These are phyloP conservation scores for Penicillium nucicola DNA, from an alignment of 495 filamentous ascomycete genomes.

Conservation along the genomic window DNA sequence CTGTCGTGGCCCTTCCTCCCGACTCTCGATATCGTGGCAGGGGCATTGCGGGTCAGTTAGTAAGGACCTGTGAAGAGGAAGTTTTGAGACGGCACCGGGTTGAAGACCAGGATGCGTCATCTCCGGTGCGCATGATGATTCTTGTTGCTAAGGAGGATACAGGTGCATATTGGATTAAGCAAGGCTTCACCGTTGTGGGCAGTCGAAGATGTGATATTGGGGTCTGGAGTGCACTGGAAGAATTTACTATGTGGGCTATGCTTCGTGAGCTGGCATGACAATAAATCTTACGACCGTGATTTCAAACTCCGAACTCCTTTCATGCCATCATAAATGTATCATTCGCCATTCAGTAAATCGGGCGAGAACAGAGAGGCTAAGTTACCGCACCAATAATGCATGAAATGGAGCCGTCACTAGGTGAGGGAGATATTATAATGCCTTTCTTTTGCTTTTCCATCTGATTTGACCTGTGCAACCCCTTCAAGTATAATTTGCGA, in stretches of 20 bases:
- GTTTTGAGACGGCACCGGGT: slow-evolving; percentile 1
- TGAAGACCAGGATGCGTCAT: not conserved
- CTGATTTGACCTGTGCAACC: no score
- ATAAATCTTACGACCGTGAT: no score
- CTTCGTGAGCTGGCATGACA: slow-evolving; percentile 1
- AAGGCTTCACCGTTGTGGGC: slow-evolving; percentile 8
- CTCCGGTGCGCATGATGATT: slow-evolving; percentile 9
- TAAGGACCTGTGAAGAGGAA: slow-evolving; percentile 9
- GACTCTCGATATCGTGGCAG: slow-evolving; percentile 8
- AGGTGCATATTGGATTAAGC: slow-evolving; percentile 11
- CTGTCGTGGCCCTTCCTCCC: slow-evolving; percentile 9
- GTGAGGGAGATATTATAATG: no score
- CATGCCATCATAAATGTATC: no score
- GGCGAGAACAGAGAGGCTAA: no score
- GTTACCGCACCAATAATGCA: no score
- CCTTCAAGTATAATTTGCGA: no score
- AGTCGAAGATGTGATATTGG: slow-evolving; percentile 5
- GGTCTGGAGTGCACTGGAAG: slow-evolving; percentile 4
- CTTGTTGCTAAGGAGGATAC: slow-evolving; percentile 9
- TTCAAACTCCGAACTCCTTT: no score
- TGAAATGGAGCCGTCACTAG: no score
- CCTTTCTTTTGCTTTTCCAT: no score
- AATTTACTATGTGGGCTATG: slow-evolving; percentile 14
- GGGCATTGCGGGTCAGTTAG: slow-evolving; percentile 6
- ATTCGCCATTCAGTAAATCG: no score